Percentiles rank a stretch among this genome's conserved stretches.
Evolutionary conservation across 129 eudicot species (phyloP).

Genomic region (Pseudognaphalium luteoalbum): DNA sequence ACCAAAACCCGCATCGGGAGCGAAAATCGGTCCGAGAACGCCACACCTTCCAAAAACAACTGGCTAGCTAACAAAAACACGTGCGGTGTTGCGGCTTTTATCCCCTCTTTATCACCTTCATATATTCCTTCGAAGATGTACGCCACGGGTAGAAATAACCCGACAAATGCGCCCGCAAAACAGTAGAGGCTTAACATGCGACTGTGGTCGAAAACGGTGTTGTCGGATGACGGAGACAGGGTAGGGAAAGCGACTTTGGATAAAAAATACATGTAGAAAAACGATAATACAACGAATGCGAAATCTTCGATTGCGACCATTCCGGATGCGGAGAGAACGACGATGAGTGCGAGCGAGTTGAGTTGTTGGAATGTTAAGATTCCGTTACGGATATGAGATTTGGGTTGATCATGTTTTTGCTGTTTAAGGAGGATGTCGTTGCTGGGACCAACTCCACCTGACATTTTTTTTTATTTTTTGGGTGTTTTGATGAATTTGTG

Average conservation of each 20-base stretch:
- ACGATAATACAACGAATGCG: conserved; percentile 53
- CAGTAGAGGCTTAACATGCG: conserved; percentile 41
- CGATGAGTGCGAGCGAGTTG: conserved; percentile 50
- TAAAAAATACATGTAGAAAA: conserved; percentile 62
- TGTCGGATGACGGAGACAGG: conserved; percentile 16
- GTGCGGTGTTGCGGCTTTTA: conserved; percentile 80
- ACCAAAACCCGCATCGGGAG: conserved; percentile 71
- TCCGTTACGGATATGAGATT: conserved; percentile 13
- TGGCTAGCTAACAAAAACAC: conserved; percentile 70
- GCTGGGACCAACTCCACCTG: conserved; percentile 58
- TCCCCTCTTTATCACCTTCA: conserved; percentile 67
- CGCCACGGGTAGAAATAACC: conserved; percentile 63
- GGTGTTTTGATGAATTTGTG: neutral
- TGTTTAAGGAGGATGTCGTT: conserved; percentile 44
- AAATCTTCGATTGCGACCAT: conserved; percentile 56
- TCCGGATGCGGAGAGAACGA: conserved; percentile 70
- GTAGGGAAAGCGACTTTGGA: conserved; percentile 66
- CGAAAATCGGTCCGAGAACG: conserved; percentile 57
- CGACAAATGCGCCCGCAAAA: conserved; percentile 44
- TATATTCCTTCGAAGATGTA: conserved; percentile 67
- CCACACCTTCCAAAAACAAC: conserved; percentile 70
- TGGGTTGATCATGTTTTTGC: conserved; percentile 17
- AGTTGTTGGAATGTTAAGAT: conserved; percentile 58
- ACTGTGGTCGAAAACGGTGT: conserved; percentile 37
- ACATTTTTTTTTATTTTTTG: conserved; percentile 35